phyloP scores from a whole-genome alignment of 2,329 filamentous ascomycete genomes.

The Nigrospora oryzae region DNA sequence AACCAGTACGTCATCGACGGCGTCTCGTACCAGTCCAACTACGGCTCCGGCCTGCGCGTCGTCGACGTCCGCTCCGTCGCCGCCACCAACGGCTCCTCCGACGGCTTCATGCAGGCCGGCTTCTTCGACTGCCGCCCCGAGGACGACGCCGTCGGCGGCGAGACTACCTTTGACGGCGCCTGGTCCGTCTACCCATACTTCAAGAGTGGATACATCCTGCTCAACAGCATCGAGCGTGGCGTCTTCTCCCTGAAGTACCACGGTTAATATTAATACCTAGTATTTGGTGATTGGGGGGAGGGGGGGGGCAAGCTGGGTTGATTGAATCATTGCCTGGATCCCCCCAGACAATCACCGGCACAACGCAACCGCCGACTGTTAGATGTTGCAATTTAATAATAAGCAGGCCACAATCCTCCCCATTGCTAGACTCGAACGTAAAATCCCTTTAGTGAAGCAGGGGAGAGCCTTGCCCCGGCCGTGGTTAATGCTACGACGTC shows the following conservation, averaged over 20 bases:
- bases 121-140: constrained; percentile 38
- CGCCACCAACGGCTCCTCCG: constrained; percentile 16
- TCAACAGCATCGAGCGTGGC: constrained; percentile 38
- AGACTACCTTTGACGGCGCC: constrained; percentile 24
- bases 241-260: constrained; percentile 30
- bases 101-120: constrained; percentile 23
- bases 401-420: no score
- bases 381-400: no score
- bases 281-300: no score
- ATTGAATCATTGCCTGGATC: no score
- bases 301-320: no score
- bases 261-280: constrained; percentile 1
- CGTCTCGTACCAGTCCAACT: constrained; percentile 33
- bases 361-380: no score
- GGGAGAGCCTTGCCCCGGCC: no score
- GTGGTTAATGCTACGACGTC: no score
- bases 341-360: no score
- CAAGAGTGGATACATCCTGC: constrained; percentile 30
- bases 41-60: constrained; percentile 29
- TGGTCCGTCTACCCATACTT: constrained; percentile 36
- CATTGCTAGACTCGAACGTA: no score
- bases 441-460: no score
- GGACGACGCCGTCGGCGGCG: constrained; percentile 28
- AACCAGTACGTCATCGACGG: constrained; percentile 31
- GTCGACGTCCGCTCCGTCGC: constrained; percentile 22